Evolutionary conservation across 1,284 basidiomycete species (phyloP), one percentile per base, ranked within the genome.

Genomic region (Wolfiporia cocos): DNA sequence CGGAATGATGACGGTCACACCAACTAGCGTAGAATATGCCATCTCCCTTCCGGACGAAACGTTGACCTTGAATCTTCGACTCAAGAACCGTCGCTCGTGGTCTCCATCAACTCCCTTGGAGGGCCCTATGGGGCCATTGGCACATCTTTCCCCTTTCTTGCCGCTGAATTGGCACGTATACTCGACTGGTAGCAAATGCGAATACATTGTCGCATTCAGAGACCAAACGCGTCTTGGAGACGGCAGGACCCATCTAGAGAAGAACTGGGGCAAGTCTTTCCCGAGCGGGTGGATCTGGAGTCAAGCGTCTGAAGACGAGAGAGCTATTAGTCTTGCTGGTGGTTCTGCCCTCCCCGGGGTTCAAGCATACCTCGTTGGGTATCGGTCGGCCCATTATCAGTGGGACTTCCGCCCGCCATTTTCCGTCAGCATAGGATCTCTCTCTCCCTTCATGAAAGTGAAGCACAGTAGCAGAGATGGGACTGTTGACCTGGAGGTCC

Each of bases 211-310:
- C 34, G 39, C 48, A 9, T 44, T 46, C 34, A 34, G 39, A 2
- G 49, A 45, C 19, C 38, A 29, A 2, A 47, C 49, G 18, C 33
- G 36, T 10, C 30, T 28, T 15, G 49, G 46, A 21, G 34, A 40
- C 9, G 56, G 52, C 23, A 39, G 39, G 18, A 42, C 56, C n/a
- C 56, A 58, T 37, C 26, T 52, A 37, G 56, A 58, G 46, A 58
- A 58, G 52, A 58, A 56, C 53, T 58, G 55, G 56, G 55, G 55
- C 32, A 43, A 42, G 32, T 49, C 52, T 15, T 58, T 58, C 37
- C 55, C 55, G 15, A 18, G 17, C 3, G 55, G 55, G 14, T 58
- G 56, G 56, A 49, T 58, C 41, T 58, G 56, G 56, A 47, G 52
- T 29, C 55, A 58, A 26, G 34, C 56, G 34, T 42, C 44, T 14